Conservation (phyloP, 2,329 filamentous ascomycete genomes). For the Sclerotinia spermophila region DNA sequence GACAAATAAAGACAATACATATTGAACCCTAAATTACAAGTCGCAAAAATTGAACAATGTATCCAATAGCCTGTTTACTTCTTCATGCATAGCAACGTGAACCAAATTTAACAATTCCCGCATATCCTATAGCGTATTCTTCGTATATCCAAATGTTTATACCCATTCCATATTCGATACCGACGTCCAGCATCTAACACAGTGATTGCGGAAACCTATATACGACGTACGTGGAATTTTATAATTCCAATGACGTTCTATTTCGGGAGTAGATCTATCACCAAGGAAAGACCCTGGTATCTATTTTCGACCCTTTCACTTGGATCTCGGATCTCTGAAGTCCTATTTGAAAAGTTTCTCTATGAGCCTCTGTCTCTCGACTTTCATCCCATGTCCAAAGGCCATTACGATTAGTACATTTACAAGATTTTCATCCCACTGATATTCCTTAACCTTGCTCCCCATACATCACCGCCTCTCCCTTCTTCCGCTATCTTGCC, state of each 20-base stretch:
- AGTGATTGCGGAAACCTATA: neutral
- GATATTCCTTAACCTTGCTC: slow-evolving; percentile 41
- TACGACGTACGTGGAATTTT: neutral
- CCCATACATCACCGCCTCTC: slow-evolving; percentile 30
- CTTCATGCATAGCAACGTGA: neutral
- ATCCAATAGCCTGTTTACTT: neutral
- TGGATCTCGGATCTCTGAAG: neutral
- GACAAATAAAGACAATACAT: neutral
- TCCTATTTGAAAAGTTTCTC: neutral
- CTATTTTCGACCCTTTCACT: neutral
- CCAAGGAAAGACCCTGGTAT: neutral
- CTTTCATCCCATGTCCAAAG: neutral
- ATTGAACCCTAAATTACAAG: neutral
- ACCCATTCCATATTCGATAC: neutral
- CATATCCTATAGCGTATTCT: neutral
- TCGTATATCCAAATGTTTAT: neutral
- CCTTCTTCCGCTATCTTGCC: slow-evolving; percentile 73
- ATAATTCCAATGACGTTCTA: neutral
- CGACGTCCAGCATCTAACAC: neutral
- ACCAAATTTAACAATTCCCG: neutral
- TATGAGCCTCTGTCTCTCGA: neutral
- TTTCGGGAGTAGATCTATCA: neutral
- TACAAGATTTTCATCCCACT: slow-evolving; percentile 28
- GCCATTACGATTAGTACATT: neutral
- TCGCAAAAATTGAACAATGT: neutral